phyloP scores from a whole-genome alignment of 2,329 filamentous ascomycete species.

The Penicillium sp. region DNA sequence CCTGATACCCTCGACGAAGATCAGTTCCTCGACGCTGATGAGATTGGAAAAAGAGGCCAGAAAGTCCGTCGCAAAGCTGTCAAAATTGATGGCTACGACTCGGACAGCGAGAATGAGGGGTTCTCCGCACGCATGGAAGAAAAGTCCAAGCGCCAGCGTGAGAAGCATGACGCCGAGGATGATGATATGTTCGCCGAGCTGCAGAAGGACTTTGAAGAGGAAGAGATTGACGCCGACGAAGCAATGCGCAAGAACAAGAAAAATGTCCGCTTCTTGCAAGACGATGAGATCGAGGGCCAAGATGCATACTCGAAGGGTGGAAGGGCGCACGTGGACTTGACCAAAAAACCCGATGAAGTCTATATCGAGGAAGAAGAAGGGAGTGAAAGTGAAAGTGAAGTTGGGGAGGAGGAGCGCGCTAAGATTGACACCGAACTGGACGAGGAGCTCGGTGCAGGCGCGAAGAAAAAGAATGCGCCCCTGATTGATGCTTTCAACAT shows the following conservation, averaged over 20 bases:
- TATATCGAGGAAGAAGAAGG: conserved; percentile 69
- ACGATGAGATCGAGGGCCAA: conserved; percentile 77
- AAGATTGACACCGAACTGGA: conserved; percentile 78
- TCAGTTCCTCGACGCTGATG: conserved; percentile 83
- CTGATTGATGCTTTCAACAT: conserved; percentile 98
- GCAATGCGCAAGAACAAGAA: conserved; percentile 66
- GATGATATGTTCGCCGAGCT: conserved; percentile 83
- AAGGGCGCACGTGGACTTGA: conserved; percentile 63
- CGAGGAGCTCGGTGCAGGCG: conserved; percentile 86
- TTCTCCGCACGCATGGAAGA: conserved; percentile 76
- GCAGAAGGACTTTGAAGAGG: conserved; percentile 63
- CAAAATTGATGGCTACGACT: conserved; percentile 96
- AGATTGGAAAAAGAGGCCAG: conserved; percentile 76
- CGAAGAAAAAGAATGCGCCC: conserved; percentile 89
- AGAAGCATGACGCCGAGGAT: conserved; percentile 49
- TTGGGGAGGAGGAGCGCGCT: conserved; percentile 71
- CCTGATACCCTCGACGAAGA: conserved; percentile 78
- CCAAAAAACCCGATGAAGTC: conserved; percentile 58
- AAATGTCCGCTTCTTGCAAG: conserved; percentile 64
- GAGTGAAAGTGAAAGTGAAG: conserved; percentile 62
- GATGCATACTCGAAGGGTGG: conserved; percentile 75
- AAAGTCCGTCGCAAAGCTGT: conserved; percentile 90
- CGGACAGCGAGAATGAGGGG: conserved; percentile 88
- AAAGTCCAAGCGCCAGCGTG: conserved; percentile 52
- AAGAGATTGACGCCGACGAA: conserved; percentile 59